A percentile compares a stretch with the other conserved stretches of the same genome.
phyloP scores from a whole-genome alignment of 106 monocot species.

The Phalaenopsis aphrodite region DNA sequence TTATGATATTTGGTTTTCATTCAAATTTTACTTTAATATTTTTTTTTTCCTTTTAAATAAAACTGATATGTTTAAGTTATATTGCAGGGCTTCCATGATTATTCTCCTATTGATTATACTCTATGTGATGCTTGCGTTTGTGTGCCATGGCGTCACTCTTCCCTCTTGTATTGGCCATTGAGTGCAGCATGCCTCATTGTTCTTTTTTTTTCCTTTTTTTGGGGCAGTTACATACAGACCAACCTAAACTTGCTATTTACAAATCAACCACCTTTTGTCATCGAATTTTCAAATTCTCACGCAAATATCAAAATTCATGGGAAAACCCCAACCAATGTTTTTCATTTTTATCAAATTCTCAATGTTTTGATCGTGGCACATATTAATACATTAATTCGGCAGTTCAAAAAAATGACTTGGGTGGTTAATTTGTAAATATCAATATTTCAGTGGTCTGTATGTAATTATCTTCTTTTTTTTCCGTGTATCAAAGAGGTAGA shows the following conservation, averaged over 20 bases:
- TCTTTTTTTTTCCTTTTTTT: too few species aligned
- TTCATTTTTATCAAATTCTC: neutral
- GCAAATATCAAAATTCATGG: neutral
- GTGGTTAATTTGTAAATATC: too few species aligned
- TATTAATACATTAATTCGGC: too few species aligned
- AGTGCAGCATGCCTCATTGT: neutral
- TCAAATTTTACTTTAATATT: neutral
- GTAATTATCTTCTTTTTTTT: too few species aligned
- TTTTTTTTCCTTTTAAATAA: neutral
- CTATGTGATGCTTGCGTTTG: conserved; percentile 55
- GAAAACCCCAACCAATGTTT: neutral
- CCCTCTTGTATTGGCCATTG: conserved; percentile 37
- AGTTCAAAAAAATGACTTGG: too few species aligned
- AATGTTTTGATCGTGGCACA: too few species aligned
- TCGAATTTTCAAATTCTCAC: too few species aligned
- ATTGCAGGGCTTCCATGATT: conserved; percentile 49
- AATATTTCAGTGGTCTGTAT: too few species aligned
- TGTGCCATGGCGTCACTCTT: conserved; percentile 66
- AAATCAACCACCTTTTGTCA: too few species aligned
- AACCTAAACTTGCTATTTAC: too few species aligned
- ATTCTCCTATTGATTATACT: conserved; percentile 53
- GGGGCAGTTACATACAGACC: too few species aligned
- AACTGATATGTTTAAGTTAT: neutral
- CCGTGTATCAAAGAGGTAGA: too few species aligned
- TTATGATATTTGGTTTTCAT: neutral